Percentiles rank a stretch among this genome's conserved stretches.
Evolutionary conservation across 2,329 filamentous ascomycete genomes (phyloP).

Genomic region (Pestalotiopsis sp.): DNA sequence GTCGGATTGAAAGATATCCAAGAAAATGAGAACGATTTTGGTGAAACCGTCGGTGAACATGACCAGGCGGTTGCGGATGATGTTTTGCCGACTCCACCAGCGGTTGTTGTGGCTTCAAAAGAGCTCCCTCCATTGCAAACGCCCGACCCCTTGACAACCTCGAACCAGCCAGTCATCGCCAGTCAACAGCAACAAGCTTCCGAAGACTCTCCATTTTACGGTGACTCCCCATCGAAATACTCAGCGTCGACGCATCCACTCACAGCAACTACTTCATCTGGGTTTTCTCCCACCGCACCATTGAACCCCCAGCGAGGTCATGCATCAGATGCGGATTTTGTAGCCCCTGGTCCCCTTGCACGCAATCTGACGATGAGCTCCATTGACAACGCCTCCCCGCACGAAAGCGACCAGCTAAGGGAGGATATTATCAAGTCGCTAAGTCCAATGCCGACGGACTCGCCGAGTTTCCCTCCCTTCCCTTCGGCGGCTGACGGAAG

Average conservation of each 20-base stretch:
- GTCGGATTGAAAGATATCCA: constrained; percentile 12
- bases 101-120: constrained; percentile 20
- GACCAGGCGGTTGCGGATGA: constrained; percentile 24
- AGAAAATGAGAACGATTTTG: constrained; percentile 16
- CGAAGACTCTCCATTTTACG: constrained; percentile 13
- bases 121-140: constrained; percentile 28
- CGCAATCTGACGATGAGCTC: constrained; percentile 51
- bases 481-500: constrained; percentile 14
- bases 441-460: constrained; percentile 45
- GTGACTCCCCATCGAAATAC: constrained; percentile 17
- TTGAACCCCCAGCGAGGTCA: constrained; percentile 44
- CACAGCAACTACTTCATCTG: constrained; percentile 21
- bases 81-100: constrained; percentile 21
- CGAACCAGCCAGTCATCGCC: constrained; percentile 10
- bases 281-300: constrained; percentile 46
- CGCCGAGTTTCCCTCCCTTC: constrained; percentile 21
- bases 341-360: constrained; percentile 37
- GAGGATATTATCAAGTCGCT: constrained; percentile 77
- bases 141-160: constrained; percentile 16
- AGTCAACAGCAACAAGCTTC: constrained; percentile 2
- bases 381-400: constrained; percentile 52
- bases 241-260: constrained; percentile 22
- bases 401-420: constrained; percentile 71
- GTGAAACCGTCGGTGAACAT: constrained; percentile 23
- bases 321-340: constrained; percentile 36